These are phyloP conservation scores for Talaromyces sp. DNA, from an alignment of 2,329 filamentous ascomycete species.

Conservation along the genomic window DNA sequence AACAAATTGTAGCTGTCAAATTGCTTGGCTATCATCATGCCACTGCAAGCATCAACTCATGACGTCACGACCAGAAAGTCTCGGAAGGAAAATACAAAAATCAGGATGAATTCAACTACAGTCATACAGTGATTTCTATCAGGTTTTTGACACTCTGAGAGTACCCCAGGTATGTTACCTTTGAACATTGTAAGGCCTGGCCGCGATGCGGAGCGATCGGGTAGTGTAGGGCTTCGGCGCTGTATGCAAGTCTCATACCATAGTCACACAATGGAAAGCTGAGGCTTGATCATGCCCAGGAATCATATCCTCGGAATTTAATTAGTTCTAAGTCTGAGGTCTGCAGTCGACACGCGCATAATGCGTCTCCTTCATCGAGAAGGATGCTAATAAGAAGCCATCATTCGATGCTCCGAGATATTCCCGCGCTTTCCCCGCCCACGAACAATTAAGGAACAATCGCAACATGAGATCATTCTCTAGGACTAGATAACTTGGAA, in stretches of 20 bases:
- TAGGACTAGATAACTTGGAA: too few relatives aligned
- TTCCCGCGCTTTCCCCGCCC: neutral
- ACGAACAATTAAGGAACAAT: neutral
- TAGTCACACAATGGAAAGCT: neutral
- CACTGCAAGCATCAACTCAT: neutral
- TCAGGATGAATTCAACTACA: neutral
- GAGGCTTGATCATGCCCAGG: neutral
- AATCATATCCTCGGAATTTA: neutral
- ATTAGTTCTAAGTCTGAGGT: neutral
- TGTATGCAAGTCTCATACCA: neutral
- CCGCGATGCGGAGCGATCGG: neutral
- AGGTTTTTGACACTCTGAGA: neutral
- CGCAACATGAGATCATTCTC: neutral
- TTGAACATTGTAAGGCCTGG: neutral
- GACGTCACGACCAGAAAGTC: constrained; percentile 7
- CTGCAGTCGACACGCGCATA: neutral
- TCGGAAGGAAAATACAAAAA: neutral
- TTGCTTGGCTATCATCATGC: neutral
- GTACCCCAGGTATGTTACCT: neutral
- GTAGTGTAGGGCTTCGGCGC: neutral
- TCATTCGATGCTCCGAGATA: constrained; percentile 7
- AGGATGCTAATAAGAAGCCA: neutral
- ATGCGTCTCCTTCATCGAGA: neutral
- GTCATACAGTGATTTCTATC: neutral
- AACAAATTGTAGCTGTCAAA: neutral